Base-by-base conservation (phyloP, 192 early-diverging fungal genomes). In the Chytriomyces sp. region DNA sequence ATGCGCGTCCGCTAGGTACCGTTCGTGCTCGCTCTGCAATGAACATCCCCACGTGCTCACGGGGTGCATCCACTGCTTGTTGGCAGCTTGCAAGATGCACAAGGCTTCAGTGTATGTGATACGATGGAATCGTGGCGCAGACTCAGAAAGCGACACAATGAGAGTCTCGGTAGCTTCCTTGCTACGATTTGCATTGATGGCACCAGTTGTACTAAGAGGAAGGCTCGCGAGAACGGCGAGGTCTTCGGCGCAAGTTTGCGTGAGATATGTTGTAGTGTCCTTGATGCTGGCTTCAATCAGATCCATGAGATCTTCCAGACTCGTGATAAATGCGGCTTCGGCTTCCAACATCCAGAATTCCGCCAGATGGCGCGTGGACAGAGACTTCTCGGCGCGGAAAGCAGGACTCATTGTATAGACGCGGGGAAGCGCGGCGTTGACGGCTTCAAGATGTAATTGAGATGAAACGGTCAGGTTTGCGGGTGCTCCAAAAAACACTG, bases 341-440 rank as follows among this genome's bases (percentile, higher is more conserved):
- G 92, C 92, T 72, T 96, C 94, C 32, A 93, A 72, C 94, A 96
- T 96, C 92, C 93, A 95, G 65, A 96, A 96, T 77, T 96, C 94
- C 1, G 93, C 90, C 25, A 96, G 60, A 75, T 96, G 94, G 28
- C 93, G 87, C 4, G 91, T 88, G 3, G 91, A 92, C 64, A 88
- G 79, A 10, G 90, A 91, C 14, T 86, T 85, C 71, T 96, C 94
- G 8, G 94, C 94, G 8, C 94, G 82, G 70, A 96, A 96, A 0
- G 89, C 81, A 22, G 91, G 94, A 14, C 89, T 87, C 73, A 96
- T 84, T 0, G 91, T 91, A 75, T 91, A 96, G 0, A 93, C 93
- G 25, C 93, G 78, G 12, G 90, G 84, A 39, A 93, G 77, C 0
- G 90, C 87, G 0, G 82, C 80, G 3, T 90, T 85, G 54, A 91